phyloP scores from a whole-genome alignment of 805 yeast species.

The Monosporozyma servazzii region DNA sequence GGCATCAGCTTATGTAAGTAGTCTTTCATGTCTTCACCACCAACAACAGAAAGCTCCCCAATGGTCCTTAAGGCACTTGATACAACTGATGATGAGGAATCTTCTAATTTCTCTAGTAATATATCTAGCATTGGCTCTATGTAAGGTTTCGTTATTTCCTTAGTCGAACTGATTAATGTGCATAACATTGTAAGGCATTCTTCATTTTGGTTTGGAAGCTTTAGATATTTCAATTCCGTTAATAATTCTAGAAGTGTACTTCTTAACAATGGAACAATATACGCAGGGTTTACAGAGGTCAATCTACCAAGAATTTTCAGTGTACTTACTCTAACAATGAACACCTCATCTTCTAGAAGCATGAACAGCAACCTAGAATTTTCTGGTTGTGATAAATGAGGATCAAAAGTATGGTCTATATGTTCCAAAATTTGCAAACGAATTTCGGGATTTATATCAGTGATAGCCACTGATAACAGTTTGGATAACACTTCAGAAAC shows the following conservation, averaged over 20 bases:
- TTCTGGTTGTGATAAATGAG: slow-evolving; percentile 86
- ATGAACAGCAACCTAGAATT: slow-evolving; percentile 74
- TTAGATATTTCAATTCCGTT: slow-evolving; percentile 74
- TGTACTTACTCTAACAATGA: slow-evolving; percentile 67
- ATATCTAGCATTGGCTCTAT: slow-evolving; percentile 81
- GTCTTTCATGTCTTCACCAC: slow-evolving; percentile 71
- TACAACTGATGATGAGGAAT: slow-evolving; percentile 66
- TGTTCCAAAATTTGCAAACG: slow-evolving; percentile 66
- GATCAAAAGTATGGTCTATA: slow-evolving; percentile 68
- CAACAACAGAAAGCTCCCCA: slow-evolving; percentile 79
- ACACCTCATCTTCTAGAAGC: slow-evolving; percentile 81
- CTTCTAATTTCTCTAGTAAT: slow-evolving; percentile 64
- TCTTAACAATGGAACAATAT: slow-evolving; percentile 82
- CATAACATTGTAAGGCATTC: slow-evolving; percentile 73
- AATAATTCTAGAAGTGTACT: slow-evolving; percentile 74
- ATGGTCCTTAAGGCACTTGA: slow-evolving; percentile 74
- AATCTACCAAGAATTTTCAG: slow-evolving; percentile 73
- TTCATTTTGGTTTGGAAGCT: slow-evolving; percentile 63
- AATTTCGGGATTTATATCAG: slow-evolving; percentile 77
- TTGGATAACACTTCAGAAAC: slow-evolving; percentile 77
- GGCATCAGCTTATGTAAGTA: slow-evolving; percentile 76
- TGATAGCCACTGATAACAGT: slow-evolving; percentile 69
- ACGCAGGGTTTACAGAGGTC: slow-evolving; percentile 82
- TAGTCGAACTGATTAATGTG: slow-evolving; percentile 63
- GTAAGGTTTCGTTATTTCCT: slow-evolving; percentile 74